These are phyloP conservation scores for Emmonsiellopsis sp. DNA, from an alignment of 2,329 filamentous ascomycete genomes.

Conservation along the genomic window DNA sequence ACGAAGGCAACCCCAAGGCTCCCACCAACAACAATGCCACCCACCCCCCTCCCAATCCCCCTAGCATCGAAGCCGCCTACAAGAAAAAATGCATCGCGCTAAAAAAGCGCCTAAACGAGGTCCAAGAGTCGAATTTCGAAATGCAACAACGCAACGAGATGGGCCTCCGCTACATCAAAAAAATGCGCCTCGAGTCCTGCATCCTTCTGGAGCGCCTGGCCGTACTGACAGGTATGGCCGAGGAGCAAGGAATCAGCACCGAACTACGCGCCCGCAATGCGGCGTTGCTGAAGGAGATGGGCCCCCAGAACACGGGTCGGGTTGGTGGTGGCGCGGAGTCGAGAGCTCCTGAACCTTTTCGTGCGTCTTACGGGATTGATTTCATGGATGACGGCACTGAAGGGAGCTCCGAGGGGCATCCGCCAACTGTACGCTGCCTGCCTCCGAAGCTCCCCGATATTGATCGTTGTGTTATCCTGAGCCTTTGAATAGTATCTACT, in stretches of 20 bases:
- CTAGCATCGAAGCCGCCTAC: constrained; percentile 91
- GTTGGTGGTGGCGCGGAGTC: neutral
- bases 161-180: constrained; percentile 77
- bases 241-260: constrained; percentile 17
- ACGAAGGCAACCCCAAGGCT: neutral
- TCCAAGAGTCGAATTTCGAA: constrained; percentile 84
- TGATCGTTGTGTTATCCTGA: neutral
- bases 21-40: constrained; percentile 17
- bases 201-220: constrained; percentile 34
- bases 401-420: constrained; percentile 36
- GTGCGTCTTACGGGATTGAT: constrained; percentile 14
- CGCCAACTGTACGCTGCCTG: constrained; percentile 29
- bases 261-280: constrained; percentile 29
- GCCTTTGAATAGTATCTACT: neutral
- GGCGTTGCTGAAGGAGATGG: constrained; percentile 23
- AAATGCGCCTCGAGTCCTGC: constrained; percentile 61
- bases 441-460: constrained; percentile 2
- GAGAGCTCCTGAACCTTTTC: neutral
- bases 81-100: constrained; percentile 93
- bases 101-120: constrained; percentile 81
- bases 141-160: constrained; percentile 69
- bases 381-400: constrained; percentile 35
- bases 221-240: constrained; percentile 33
- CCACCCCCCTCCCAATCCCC: constrained; percentile 49
- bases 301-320: constrained; percentile 1